Percentiles rank a stretch among this genome's conserved stretches.
These are phyloP conservation scores for Silene uniflora DNA, from an alignment of 148 eudicot genomes.

Conservation along the genomic window DNA sequence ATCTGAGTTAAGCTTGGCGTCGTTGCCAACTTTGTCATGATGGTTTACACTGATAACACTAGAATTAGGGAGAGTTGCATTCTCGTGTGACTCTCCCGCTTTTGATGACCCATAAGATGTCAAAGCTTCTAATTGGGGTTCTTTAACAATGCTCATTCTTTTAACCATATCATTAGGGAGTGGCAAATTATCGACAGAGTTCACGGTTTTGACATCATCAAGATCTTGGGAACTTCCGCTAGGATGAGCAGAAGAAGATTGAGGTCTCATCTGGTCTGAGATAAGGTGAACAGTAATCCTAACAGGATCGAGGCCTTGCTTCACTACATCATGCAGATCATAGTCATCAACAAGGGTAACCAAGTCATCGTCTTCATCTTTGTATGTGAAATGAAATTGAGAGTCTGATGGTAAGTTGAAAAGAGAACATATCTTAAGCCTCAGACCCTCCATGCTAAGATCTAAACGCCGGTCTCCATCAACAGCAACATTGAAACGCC, in stretches of 20 bases:
- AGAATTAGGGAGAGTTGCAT: no score
- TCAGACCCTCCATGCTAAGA: constrained; percentile 54
- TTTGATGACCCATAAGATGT: no score
- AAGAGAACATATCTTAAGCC: constrained; percentile 52
- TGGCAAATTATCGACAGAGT: no score
- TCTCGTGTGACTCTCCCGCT: no score
- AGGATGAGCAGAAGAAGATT: constrained; percentile 24
- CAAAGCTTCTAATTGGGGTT: no score
- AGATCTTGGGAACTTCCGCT: constrained; percentile 35
- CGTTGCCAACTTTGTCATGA: no score
- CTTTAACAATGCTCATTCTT: no score
- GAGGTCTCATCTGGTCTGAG: constrained; percentile 28
- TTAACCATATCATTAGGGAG: no score
- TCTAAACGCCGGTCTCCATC: constrained; percentile 44
- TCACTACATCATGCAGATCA: constrained; percentile 69
- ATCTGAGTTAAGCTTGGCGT: background rate
- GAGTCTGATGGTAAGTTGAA: constrained; percentile 54
- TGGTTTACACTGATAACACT: no score
- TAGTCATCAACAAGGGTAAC: constrained; percentile 78
- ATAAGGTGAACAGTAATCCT: constrained; percentile 57
- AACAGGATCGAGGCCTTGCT: constrained; percentile 68
- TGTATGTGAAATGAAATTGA: constrained; percentile 55
- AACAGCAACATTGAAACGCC: constrained; percentile 69
- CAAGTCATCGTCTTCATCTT: constrained; percentile 77
- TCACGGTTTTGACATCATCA: no score